Evolutionary conservation across 768 basidiomycete genomes (phyloP), one percentile per base, ranked within the genome.

Genomic region (Suillus tomentosus): DNA sequence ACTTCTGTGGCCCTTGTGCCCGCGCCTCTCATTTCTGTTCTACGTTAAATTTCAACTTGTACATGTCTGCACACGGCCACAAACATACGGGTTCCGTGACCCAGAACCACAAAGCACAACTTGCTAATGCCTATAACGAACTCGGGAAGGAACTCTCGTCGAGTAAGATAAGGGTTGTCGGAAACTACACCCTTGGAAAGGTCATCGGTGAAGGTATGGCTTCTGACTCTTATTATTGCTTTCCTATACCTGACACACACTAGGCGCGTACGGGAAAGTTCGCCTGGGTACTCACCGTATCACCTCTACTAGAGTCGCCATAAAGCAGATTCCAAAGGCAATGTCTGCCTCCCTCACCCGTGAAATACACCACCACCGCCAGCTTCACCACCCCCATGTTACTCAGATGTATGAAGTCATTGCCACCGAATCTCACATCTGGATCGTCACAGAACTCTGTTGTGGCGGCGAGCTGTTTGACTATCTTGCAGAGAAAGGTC

Each of bases 351-450:
- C 91, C 19, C 84, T 99, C 47, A 99, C 97, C 34, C 87, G 96
- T 67, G 96, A 99, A 79, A 97, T 99, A 62, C 96, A 99, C 73
- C 97, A 99, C 72, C 96, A 99, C 79, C 91, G 96, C 59, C 92
- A 94, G 57, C 85, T 99, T 14, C 97, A 97, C 74, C 96, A 99
- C 72, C 95, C 95, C 0, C 88, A 97, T 73, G 87, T 99, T 71
- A 93, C 95, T 15, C 95, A 96, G 73, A 89, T 99, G 77, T 97
- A 92, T 80, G 96, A 99, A 78, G 94, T 99, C 73, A 92, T 99
- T 73, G 97, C 97, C 10, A 99, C 97, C 2, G 97, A 99, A 78
- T 85, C 87, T 31, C 85, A 87, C 67, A 96, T 99, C 73, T 99
- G 95, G 95, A 94, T 99, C 64, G 91, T 99, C 50, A 94, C 95